Base-by-base conservation (phyloP, 2,329 filamentous ascomycete genomes). In the Fusarium euwallaceae region DNA sequence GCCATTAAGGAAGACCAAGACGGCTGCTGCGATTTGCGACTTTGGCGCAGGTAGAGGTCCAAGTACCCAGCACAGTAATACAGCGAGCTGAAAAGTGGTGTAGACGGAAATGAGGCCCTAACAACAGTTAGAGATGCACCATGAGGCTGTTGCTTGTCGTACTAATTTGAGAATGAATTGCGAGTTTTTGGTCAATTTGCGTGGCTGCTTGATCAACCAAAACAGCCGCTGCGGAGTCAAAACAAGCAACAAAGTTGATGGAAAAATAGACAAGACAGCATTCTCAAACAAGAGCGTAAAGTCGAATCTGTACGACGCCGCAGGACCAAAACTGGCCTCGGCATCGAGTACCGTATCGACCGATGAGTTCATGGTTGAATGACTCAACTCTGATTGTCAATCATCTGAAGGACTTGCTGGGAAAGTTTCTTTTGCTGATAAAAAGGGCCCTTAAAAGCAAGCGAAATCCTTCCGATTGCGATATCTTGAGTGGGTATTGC, bases 241-340 rank as follows among this genome's bases (percentile, higher is more conserved):
- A n/a, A 62, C 11, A 11, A 69, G 66, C 37, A 70, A 70, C 9
- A 71, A 29, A 20, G 59, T 24, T 14, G 69, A 71, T 1, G 69
- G 69, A 4, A 70, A 11, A 32, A 71, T 70, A 1, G 67, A 70
- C 6, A 71, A 36, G 3, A 71, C 41, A 12, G 43, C 22, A 43
- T 67, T 67, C 22, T 71, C 67, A 12, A 71, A 70, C 12, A 55
- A 22, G 16, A 70, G 41, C 4, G 67, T 70, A 41, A 70, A 71
- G 24, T 71, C 69, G 56, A 71, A 71, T 39, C 66, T 61, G 8
- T 45, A 65, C 2, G 64, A 62, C 45, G 66, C 64, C 2, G 64
- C 60, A 1, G 66, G 66, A 12, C 66, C 66, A 29, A 69, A 69
- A 24, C 29, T 55, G 24, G 37, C 51, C 41, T 53, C 48, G 16